A percentile compares a stretch with the other conserved stretches of the same genome.
Evolutionary conservation across 306 rosid genomes (phyloP).

Genomic region (Castanea sativa): DNA sequence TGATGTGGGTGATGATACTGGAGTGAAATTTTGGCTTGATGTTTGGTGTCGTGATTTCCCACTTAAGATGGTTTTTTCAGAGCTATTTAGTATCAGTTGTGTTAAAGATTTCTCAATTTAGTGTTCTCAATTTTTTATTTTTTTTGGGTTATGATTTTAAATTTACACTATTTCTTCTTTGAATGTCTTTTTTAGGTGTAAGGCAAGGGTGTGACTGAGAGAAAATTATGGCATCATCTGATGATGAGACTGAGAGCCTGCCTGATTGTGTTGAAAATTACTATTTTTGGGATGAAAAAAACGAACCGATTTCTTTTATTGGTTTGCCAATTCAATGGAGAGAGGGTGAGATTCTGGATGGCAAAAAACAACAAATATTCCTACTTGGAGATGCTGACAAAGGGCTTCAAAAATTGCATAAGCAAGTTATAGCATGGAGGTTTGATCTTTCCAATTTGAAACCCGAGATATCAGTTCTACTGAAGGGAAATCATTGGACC

Average conservation of each 20-base stretch:
- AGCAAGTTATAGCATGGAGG: slow-evolving; percentile 72
- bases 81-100: too few relatives aligned
- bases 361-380: slow-evolving; percentile 35
- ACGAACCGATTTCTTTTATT: slow-evolving; percentile 58
- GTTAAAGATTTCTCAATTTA: too few relatives aligned
- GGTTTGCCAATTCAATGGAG: slow-evolving; percentile 71
- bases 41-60: too few relatives aligned
- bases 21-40: too few relatives aligned
- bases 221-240: slow-evolving; percentile 65
- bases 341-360: slow-evolving; percentile 34
- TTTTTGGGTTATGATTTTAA: neutral
- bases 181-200: slow-evolving; percentile 10
- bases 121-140: too few relatives aligned
- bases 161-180: neutral
- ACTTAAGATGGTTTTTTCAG: too few relatives aligned
- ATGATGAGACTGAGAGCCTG: slow-evolving; percentile 62
- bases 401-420: slow-evolving; percentile 62
- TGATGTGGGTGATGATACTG: too few relatives aligned
- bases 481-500: slow-evolving; percentile 62
- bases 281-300: slow-evolving; percentile 52
- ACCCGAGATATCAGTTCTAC: slow-evolving; percentile 71
- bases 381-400: slow-evolving; percentile 59
- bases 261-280: slow-evolving; percentile 55
- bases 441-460: slow-evolving; percentile 54
- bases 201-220: slow-evolving; percentile 22